Evolutionary conservation across 805 yeast species (phyloP).

Genomic region (Saitoella complicata): DNA sequence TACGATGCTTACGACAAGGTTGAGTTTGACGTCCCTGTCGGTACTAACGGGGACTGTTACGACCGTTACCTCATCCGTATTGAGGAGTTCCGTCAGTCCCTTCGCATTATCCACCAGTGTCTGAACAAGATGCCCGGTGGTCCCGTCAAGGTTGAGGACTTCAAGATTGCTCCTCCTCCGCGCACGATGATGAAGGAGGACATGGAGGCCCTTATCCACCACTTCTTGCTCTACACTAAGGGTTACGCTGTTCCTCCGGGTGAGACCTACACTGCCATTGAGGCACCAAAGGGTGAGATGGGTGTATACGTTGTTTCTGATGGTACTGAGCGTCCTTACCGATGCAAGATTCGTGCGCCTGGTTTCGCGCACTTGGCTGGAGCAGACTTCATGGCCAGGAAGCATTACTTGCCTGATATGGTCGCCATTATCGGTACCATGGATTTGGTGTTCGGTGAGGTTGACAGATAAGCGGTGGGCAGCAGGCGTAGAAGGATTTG

Average conservation of each 20-base stretch:
- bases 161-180: slow-evolving; percentile 70
- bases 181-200: slow-evolving; percentile 73
- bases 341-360: slow-evolving; percentile 88
- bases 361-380: slow-evolving; percentile 85
- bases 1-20: slow-evolving; percentile 79
- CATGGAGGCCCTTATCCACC: slow-evolving; percentile 85
- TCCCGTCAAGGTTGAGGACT: slow-evolving; percentile 81
- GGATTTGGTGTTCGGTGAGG: slow-evolving; percentile 92
- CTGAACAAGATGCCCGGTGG: slow-evolving; percentile 85
- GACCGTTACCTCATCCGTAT: slow-evolving; percentile 78
- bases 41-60: slow-evolving; percentile 77
- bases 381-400: slow-evolving; percentile 72
- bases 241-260: slow-evolving; percentile 83
- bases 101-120: slow-evolving; percentile 80
- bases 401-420: slow-evolving; percentile 78
- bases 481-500: slow-evolving; percentile 1
- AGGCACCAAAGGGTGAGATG: slow-evolving; percentile 94
- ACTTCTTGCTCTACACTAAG: slow-evolving; percentile 72
- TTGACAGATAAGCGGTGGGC: slow-evolving; percentile 45
- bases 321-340: slow-evolving; percentile 79
- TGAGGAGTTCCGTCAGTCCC: slow-evolving; percentile 84
- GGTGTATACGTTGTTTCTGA: slow-evolving; percentile 79
- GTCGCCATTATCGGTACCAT: slow-evolving; percentile 89
- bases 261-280: slow-evolving; percentile 80
- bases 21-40: slow-evolving; percentile 78